phyloP scores from a whole-genome alignment of 176 grass and related monocot species.

The Tuctoria greenei region DNA sequence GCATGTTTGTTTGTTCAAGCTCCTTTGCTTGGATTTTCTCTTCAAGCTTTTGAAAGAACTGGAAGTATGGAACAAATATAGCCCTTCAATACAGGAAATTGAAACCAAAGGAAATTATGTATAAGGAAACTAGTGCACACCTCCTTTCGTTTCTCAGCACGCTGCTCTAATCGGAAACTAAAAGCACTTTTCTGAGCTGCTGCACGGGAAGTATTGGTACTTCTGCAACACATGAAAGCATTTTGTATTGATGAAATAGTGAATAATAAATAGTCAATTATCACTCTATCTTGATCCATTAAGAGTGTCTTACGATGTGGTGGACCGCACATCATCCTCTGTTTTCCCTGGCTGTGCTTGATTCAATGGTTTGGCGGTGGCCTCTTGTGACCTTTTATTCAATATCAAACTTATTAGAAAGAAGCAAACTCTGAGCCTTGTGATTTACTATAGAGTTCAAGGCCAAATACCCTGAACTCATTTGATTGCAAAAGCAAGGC shows the following conservation, averaged over 20 bases:
- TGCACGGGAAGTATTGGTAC: slow-evolving; percentile 49
- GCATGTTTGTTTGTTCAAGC: slow-evolving; percentile 80
- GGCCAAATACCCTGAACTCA: background rate
- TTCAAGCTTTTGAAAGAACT: slow-evolving; percentile 96
- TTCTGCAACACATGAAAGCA: slow-evolving; percentile 35
- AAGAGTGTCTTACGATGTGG: slow-evolving; percentile 59
- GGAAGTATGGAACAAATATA: background rate
- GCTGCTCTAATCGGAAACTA: slow-evolving; percentile 80
- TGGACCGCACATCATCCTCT: slow-evolving; percentile 71
- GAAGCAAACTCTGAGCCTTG: slow-evolving; percentile 3
- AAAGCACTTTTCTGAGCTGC: slow-evolving; percentile 64
- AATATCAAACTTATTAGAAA: slow-evolving; percentile 31
- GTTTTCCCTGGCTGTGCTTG: slow-evolving; percentile 34
- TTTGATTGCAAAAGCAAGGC: background rate
- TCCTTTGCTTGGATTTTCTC: slow-evolving; percentile 90
- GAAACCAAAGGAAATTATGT: background rate
- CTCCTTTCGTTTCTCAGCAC: slow-evolving; percentile 98
- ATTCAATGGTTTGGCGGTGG: slow-evolving; percentile 35
- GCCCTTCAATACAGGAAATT: slow-evolving; percentile 19
- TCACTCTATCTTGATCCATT: background rate
- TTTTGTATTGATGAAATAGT: slow-evolving; percentile 2
- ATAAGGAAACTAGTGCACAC: slow-evolving; percentile 34
- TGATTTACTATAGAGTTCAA: background rate
- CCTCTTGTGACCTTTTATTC: slow-evolving; percentile 46
- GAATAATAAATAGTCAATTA: slow-evolving; percentile 18